Evolutionary conservation across 1,284 basidiomycete genomes (phyloP).

Genomic region (Pseudozyma sp.): DNA sequence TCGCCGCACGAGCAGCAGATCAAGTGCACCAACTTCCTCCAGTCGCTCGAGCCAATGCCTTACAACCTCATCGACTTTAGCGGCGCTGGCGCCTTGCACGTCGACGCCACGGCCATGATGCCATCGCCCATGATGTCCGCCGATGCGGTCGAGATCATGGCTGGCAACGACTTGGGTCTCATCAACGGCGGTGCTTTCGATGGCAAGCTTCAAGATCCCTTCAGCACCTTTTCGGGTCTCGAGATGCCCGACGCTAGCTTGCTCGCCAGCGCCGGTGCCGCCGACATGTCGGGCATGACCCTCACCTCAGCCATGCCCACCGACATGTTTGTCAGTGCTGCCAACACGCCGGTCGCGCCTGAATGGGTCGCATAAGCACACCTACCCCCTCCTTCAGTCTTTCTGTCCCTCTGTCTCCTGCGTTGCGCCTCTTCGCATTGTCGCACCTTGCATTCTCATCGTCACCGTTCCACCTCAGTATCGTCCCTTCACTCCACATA

Average conservation of each 20-base stretch:
- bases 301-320: slow-evolving; percentile 43
- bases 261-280: slow-evolving; percentile 28
- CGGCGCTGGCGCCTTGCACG: slow-evolving; percentile 8
- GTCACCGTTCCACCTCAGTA: neutral
- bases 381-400: neutral
- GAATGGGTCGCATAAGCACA: slow-evolving; percentile 30
- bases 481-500: slow-evolving; percentile 4
- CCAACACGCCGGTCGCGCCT: slow-evolving; percentile 27
- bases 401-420: slow-evolving; percentile 3
- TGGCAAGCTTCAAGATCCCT: slow-evolving; percentile 47
- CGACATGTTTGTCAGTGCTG: slow-evolving; percentile 36
- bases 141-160: slow-evolving; percentile 36
- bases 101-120: slow-evolving; percentile 27
- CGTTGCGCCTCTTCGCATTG: slow-evolving; percentile 15
- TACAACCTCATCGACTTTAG: slow-evolving; percentile 45
- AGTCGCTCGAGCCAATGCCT: slow-evolving; percentile 49
- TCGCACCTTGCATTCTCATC: slow-evolving; percentile 12
- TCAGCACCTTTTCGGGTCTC: slow-evolving; percentile 23
- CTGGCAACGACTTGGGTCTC: slow-evolving; percentile 49
- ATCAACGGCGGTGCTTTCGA: slow-evolving; percentile 38
- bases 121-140: slow-evolving; percentile 33
- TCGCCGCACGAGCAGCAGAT: slow-evolving; percentile 49
- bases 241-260: slow-evolving; percentile 36
- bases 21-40: slow-evolving; percentile 52
- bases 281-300: slow-evolving; percentile 39